Base-by-base conservation (phyloP, 257 asterid genomes). In the Scutellaria galericulata region DNA sequence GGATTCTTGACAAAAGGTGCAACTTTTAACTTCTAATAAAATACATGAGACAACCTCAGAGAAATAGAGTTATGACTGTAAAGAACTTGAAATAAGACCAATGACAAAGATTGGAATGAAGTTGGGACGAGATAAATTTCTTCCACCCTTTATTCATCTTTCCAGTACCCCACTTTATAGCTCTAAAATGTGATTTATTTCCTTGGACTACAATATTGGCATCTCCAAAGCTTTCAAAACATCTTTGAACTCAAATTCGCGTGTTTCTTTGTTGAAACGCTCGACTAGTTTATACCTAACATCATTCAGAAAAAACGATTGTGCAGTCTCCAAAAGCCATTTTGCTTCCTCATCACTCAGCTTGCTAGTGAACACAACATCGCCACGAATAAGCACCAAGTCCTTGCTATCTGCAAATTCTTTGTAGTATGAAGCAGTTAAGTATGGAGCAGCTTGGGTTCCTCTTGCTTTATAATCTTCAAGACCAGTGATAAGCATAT, bases 391-490 rank as follows among this genome's bases (percentile, higher is more conserved):
- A 75, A 91, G 97, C 77, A 91, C 97, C 82, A 94, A 47, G 58
- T 83, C 96, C 78, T 89, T 91, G 86, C 85, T 91, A 68, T 94
- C 97, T 52, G 93, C 88, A 76, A 91, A 94, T 75, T 91, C 97
- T 24, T 81, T 89, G 88, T 91, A 94, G 77, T 80, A 83, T 22
- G 95, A 59, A 66, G 91, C 87, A 1, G 96, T 89, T 45, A 91
- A 77, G 90, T 89, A 91, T 14, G 96, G 99, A 58, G 99, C 80
- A 77, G 97, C 97, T 85, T 94, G 97, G 52, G 96, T 89, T 76
- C 99, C 99, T 82, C 95, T 91, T 35, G 97, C 97, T 80, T 88
- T 91, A 71, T 94, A 91, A 74, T 89, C 97, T 80, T 94, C 97
- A 37, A 94, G 97, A 64, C 99, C 99, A n/a, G 97, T 94, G 77